phyloP scores from a whole-genome alignment of 2,329 filamentous ascomycete genomes.

The Trichophyton schoenleinii region DNA sequence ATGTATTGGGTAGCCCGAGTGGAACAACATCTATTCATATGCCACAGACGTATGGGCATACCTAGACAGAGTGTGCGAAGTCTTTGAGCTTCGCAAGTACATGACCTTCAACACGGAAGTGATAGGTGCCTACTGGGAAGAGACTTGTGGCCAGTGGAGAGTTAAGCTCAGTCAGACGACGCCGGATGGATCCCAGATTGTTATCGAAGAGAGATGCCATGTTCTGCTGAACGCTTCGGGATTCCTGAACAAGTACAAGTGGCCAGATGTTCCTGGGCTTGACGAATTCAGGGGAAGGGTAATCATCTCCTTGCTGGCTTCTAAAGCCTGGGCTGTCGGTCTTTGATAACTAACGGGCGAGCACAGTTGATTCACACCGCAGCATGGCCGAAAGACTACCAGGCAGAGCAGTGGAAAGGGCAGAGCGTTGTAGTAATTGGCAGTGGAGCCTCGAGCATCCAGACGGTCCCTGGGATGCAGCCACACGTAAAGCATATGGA shows the following conservation, averaged over 20 bases:
- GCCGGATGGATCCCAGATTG: conserved; percentile 21
- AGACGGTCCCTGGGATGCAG: conserved; percentile 29
- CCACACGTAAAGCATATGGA: conserved; percentile 30
- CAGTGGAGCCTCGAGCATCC: conserved; percentile 30
- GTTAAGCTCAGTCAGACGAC: conserved; percentile 35
- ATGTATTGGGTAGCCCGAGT: conserved; percentile 27
- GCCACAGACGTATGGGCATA: conserved; percentile 38
- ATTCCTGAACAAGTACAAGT: conserved; percentile 32
- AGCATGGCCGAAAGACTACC: conserved; percentile 31
- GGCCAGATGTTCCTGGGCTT: conserved; percentile 36
- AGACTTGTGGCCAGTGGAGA: conserved; percentile 38
- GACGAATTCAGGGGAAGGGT: conserved; percentile 35
- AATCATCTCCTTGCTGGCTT: background rate
- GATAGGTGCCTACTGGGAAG: conserved; percentile 37
- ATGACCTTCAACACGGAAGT: conserved; percentile 42
- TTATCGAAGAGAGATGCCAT: conserved; percentile 23
- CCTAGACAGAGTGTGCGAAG: conserved; percentile 37
- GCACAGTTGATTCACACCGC: conserved; percentile 34
- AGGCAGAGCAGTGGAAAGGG: conserved; percentile 28
- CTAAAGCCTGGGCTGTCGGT: background rate
- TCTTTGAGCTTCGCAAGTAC: conserved; percentile 39
- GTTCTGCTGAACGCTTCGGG: conserved; percentile 30
- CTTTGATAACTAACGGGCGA: conserved; percentile 16
- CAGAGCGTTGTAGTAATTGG: conserved; percentile 27
- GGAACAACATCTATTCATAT: conserved; percentile 37